These are phyloP conservation scores for Xerocomellus chrysenteron DNA, from an alignment of 768 basidiomycete genomes.

Conservation along the genomic window DNA sequence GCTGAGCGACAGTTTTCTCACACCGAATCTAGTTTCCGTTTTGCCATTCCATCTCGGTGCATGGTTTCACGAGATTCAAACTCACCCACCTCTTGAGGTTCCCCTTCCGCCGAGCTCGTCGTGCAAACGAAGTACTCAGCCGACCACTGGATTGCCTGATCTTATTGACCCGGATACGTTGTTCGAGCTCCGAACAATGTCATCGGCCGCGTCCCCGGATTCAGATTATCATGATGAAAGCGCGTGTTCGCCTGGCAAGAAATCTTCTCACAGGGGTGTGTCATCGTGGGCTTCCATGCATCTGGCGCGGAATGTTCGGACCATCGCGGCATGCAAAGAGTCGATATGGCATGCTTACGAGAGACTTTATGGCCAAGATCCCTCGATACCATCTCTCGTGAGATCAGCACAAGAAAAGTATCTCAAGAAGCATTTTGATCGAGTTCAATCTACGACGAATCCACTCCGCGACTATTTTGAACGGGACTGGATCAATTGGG, in stretches of 20 bases:
- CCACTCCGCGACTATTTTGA: slow-evolving; percentile 62
- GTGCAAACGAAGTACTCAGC: slow-evolving; percentile 17
- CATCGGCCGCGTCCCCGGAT: slow-evolving; percentile 23
- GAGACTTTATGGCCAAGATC: slow-evolving; percentile 41
- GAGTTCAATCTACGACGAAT: slow-evolving; percentile 22
- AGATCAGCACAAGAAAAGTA: slow-evolving; percentile 35
- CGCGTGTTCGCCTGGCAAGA: slow-evolving; percentile 9
- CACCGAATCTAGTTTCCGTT: slow-evolving; percentile 52
- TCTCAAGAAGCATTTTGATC: slow-evolving; percentile 21
- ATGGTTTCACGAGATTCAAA: slow-evolving; percentile 53
- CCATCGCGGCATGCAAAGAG: slow-evolving; percentile 64
- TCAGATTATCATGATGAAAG: slow-evolving; percentile 24
- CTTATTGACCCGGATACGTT: slow-evolving; percentile 30
- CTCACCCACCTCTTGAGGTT: slow-evolving; percentile 48
- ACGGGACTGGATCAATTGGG: slow-evolving; percentile 66
- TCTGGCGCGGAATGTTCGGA: slow-evolving; percentile 56
- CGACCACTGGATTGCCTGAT: slow-evolving; percentile 16
- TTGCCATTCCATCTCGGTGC: slow-evolving; percentile 66
- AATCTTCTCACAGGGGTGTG: slow-evolving; percentile 31
- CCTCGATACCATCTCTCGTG: slow-evolving; percentile 39
- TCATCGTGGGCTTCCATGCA: slow-evolving; percentile 61
- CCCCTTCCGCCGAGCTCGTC: slow-evolving; percentile 55
- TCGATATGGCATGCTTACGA: slow-evolving; percentile 67
- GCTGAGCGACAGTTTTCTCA: slow-evolving; percentile 57
- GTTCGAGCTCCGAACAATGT: slow-evolving; percentile 33